Evolutionary conservation across 257 asterid genomes (phyloP).

Genomic region (Anisodus acutangulus): DNA sequence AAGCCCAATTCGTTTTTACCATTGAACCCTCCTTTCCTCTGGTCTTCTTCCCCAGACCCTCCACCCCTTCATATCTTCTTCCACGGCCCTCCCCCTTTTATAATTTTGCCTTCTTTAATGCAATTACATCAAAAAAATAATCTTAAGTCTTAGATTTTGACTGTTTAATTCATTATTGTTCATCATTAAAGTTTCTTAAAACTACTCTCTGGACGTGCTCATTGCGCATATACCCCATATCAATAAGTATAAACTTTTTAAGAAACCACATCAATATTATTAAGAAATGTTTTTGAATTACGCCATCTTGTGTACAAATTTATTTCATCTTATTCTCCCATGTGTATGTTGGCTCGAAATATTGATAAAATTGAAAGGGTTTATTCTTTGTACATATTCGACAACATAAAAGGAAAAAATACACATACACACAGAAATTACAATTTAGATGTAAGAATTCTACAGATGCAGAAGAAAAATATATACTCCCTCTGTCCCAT

Average conservation of each 20-base stretch:
- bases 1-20: background rate
- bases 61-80: background rate
- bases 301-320: background rate
- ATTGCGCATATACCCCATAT: background rate
- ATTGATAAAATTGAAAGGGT: background rate
- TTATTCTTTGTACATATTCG: background rate
- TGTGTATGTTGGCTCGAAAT: background rate
- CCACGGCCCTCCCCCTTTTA: no score
- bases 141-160: background rate
- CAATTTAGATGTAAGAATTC: background rate
- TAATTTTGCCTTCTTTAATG: background rate
- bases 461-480: background rate
- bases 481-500: background rate
- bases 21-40: background rate
- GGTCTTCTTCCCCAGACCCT: background rate
- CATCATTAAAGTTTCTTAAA: background rate
- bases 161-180: background rate
- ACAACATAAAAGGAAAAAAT: background rate
- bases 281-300: background rate
- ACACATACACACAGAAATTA: background rate
- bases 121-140: no score
- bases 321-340: background rate
- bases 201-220: background rate
- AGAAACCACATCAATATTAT: background rate
- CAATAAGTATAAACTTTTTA: background rate